These are phyloP conservation scores for Begonia masoniana DNA, from an alignment of 306 rosid species.

Conservation along the genomic window DNA sequence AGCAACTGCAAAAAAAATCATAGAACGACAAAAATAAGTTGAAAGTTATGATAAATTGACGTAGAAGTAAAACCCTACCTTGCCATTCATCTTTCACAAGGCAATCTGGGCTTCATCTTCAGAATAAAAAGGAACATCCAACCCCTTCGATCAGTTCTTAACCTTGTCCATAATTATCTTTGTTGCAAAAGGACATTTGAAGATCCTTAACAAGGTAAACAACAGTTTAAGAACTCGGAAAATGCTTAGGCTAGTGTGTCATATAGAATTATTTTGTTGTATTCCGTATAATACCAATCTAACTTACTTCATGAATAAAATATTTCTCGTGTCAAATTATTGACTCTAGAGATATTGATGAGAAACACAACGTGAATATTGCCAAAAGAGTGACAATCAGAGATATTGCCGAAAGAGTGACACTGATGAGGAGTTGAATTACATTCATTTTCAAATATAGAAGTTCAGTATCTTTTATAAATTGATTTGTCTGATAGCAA, in stretches of 20 bases:
- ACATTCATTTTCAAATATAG: too few species aligned
- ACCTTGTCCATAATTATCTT: not conserved
- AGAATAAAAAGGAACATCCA: not conserved
- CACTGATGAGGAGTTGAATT: too few species aligned
- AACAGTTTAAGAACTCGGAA: not conserved
- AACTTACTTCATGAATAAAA: too few species aligned
- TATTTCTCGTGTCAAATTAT: too few species aligned
- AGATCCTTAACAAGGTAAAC: not conserved
- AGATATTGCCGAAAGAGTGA: too few species aligned
- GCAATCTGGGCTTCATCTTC: not conserved
- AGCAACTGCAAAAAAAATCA: not conserved
- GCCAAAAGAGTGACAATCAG: too few species aligned
- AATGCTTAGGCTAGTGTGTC: not conserved
- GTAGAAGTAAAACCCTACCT: not conserved
- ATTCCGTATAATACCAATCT: too few species aligned
- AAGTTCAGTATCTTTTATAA: too few species aligned
- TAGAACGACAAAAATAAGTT: not conserved
- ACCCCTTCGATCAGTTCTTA: not conserved
- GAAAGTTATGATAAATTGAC: not conserved
- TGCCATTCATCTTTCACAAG: not conserved
- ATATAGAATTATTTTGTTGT: too few species aligned
- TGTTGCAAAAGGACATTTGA: not conserved
- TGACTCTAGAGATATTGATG: too few species aligned
- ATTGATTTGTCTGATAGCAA: too few species aligned
- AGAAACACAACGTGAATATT: too few species aligned